Evolutionary conservation across 2,329 filamentous ascomycete species (phyloP).

Genomic region (Colletotrichum euphorbiae): DNA sequence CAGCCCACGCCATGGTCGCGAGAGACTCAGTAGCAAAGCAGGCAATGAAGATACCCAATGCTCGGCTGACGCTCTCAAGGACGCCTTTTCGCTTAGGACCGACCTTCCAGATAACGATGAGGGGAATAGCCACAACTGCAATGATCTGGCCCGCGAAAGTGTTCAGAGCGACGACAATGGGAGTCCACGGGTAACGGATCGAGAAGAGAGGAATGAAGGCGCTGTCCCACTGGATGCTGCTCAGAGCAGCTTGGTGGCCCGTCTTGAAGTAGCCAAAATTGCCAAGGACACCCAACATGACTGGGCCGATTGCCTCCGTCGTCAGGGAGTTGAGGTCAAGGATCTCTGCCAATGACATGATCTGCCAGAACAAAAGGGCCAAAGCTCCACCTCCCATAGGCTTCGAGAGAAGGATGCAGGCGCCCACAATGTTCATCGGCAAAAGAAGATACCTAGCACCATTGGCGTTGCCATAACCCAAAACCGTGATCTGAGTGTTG

Average conservation of each 20-base stretch:
- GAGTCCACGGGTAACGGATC: conserved; percentile 90
- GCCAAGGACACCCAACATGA: conserved; percentile 87
- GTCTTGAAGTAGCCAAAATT: conserved; percentile 98
- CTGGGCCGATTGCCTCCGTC: conserved; percentile 80
- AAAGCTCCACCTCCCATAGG: conserved; percentile 93
- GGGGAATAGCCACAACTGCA: conserved; percentile 81
- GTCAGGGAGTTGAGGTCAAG: conserved; percentile 71
- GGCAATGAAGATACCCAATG: conserved; percentile 78
- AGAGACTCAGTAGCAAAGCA: conserved; percentile 87
- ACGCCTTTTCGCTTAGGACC: conserved; percentile 77
- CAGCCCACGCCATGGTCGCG: conserved; percentile 91
- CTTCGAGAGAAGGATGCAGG: conserved; percentile 85
- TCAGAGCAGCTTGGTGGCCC: conserved; percentile 89
- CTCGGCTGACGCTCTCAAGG: conserved; percentile 76
- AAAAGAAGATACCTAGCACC: conserved; percentile 91
- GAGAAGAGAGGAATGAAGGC: conserved; percentile 90
- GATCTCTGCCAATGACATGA: conserved; percentile 80
- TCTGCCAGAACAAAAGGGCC: conserved; percentile 86
- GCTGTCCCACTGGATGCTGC: conserved; percentile 94
- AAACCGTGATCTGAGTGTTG: conserved; percentile 75
- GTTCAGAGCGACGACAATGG: conserved; percentile 84
- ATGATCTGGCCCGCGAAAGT: conserved; percentile 91
- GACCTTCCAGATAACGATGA: conserved; percentile 90
- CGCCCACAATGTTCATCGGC: conserved; percentile 80
- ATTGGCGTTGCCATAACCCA: conserved; percentile 94